Evolutionary conservation across 192 early-diverging fungal genomes (phyloP), one percentile per base, ranked within the genome.

Genomic region (Backusella psychrophila): DNA sequence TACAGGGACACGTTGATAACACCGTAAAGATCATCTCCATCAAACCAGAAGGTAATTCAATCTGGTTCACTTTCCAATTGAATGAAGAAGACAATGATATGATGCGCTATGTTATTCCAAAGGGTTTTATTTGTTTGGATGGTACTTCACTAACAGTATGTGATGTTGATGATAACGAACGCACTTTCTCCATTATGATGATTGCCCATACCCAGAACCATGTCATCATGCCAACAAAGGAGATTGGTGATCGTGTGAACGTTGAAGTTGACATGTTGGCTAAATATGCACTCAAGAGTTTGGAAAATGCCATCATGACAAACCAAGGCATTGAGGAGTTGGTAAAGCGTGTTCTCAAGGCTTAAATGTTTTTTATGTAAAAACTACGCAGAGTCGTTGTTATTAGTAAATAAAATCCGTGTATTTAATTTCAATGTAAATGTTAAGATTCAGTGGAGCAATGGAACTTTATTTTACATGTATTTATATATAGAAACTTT

Each of bases 191-290:
- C 6, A 92, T 99, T 71, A 98, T 98, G 97, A 88, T 99, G 84
- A 95, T 99, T 77, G 93, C 96, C 9, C 91, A 99, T 81, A 98
- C 96, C 2, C 97, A 96, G 84, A 75, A 78, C 11, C 86, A 92
- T 41, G 94, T 98, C 19, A 92, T 94, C 29, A 88, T 98, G 86
- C 72, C 95, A 6, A 76, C 56, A 9, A 93, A 94, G 82, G 77
- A 86, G 36, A 78, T 90, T 14, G 96, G 95, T 2, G 89, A 89
- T 68, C 82, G 81, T 71, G 94, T 98, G 71, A 99, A 99, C 81
- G 83, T 99, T 59, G 98, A 99, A 85, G 97, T 98, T 1, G 98
- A 99, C 78, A 96, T 97, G 91, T 87, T 99, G 78, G 96, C 94
- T 69, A 99, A 99, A 81, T 99, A 99, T 81, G 89, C 87, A 53